Conservation (phyloP, 2,329 filamentous ascomycete genomes). For the Raffaelea deltoideospora region DNA sequence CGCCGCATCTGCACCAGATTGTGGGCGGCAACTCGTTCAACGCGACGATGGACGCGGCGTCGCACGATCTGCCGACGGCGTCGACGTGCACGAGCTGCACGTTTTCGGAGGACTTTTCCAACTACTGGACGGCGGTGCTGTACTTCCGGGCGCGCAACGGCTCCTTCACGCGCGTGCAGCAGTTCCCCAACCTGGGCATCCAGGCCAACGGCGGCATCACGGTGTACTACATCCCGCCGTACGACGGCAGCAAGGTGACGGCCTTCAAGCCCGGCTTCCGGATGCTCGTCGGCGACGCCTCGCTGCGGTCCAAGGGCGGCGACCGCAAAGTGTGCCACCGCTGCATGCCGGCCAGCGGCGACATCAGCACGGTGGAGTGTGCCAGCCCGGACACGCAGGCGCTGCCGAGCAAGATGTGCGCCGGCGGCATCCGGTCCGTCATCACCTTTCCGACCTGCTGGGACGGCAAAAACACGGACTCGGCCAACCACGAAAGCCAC, state of each 20-base stretch:
- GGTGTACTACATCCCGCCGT: slow-evolving; percentile 25
- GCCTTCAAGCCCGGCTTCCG: slow-evolving; percentile 27
- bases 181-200: slow-evolving; percentile 7
- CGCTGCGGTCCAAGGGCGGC: slow-evolving; percentile 7
- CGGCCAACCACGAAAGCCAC: slow-evolving; percentile 24
- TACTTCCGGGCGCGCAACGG: slow-evolving; percentile 16
- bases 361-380: slow-evolving; percentile 10
- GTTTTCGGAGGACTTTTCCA: slow-evolving; percentile 21
- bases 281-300: slow-evolving; percentile 20
- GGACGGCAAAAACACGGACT: slow-evolving; percentile 30
- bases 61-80: slow-evolving; percentile 8
- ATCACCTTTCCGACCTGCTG: slow-evolving; percentile 33
- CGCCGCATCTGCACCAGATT: slow-evolving; percentile 23
- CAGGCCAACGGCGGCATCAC: slow-evolving; percentile 14
- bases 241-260: slow-evolving; percentile 23
- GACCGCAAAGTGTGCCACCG: slow-evolving; percentile 14
- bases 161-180: slow-evolving; percentile 15
- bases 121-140: slow-evolving; percentile 21
- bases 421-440: slow-evolving; percentile 26
- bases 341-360: slow-evolving; percentile 12
- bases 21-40: slow-evolving; percentile 27
- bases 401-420: slow-evolving; percentile 21
- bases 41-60: slow-evolving; percentile 16
- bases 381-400: slow-evolving; percentile 19
- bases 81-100: slow-evolving; percentile 16